These are phyloP conservation scores for Phaffomyces antillensis DNA, from an alignment of 805 yeast species.

Conservation along the genomic window DNA sequence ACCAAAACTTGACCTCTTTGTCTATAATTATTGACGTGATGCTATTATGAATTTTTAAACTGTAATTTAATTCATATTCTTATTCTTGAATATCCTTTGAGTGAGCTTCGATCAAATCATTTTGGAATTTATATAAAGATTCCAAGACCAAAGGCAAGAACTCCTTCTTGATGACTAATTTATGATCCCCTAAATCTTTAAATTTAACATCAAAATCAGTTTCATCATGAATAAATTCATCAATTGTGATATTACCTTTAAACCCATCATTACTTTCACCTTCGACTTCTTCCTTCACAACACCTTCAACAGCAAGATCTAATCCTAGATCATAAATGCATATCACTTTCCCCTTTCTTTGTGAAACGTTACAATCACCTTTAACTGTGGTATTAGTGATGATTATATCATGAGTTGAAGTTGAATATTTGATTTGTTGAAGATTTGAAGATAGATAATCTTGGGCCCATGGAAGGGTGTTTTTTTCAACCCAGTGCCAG, in stretches of 20 bases:
- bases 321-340: constrained; percentile 66
- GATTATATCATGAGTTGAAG: constrained; percentile 20
- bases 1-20: too few species aligned
- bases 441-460: constrained; percentile 39
- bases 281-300: constrained; percentile 9
- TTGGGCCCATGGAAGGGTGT: constrained; percentile 59
- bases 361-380: constrained; percentile 81
- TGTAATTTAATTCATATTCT: too few species aligned
- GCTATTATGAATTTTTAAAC: background rate
- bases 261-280: constrained; percentile 21
- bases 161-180: constrained; percentile 32
- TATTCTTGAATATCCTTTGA: constrained; percentile 54
- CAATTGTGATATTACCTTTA: constrained; percentile 41
- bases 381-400: constrained; percentile 36
- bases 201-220: constrained; percentile 57
- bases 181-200: constrained; percentile 33
- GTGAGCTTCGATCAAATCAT: constrained; percentile 53
- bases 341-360: constrained; percentile 73
- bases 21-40: background rate
- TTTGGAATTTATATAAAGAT: constrained; percentile 52
- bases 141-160: constrained; percentile 46
- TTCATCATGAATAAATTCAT: constrained; percentile 76
- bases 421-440: constrained; percentile 15
- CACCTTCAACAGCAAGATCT: constrained; percentile 39
- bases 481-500: constrained; percentile 74